Evolutionary conservation across 257 asterid species (phyloP).

Genomic region (Anisodus acutangulus): DNA sequence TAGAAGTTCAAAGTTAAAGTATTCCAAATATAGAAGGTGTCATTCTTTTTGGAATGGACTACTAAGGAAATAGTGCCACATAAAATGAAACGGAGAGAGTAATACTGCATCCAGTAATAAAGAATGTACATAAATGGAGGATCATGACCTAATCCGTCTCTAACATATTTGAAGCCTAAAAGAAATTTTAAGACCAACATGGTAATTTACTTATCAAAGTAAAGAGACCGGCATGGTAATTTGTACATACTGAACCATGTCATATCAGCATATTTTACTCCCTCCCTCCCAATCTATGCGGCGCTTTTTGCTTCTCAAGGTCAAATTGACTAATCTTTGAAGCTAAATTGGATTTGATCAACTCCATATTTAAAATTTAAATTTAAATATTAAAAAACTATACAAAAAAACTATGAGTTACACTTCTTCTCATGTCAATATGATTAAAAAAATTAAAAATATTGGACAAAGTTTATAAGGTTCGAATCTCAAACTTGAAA

Average conservation of each 20-base stretch:
- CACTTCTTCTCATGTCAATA: no score
- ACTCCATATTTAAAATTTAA: no score
- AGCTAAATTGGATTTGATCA: no score
- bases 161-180: slow-evolving; percentile 5
- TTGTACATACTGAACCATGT: background rate
- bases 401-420: no score
- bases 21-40: background rate
- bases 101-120: background rate
- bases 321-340: no score
- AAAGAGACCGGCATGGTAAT: background rate
- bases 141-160: background rate
- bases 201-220: background rate
- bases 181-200: background rate
- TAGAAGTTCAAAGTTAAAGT: background rate
- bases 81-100: slow-evolving; percentile 1
- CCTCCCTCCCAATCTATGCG: no score
- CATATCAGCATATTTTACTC: background rate
- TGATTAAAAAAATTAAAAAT: no score
- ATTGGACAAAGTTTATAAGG: no score
- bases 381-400: no score
- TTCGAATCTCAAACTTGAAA: no score
- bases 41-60: background rate
- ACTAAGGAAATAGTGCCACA: background rate
- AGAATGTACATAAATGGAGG: slow-evolving; percentile 8
- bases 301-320: no score